Base-by-base conservation (phyloP, 148 eudicot species). In the Selenicereus undatus region DNA sequence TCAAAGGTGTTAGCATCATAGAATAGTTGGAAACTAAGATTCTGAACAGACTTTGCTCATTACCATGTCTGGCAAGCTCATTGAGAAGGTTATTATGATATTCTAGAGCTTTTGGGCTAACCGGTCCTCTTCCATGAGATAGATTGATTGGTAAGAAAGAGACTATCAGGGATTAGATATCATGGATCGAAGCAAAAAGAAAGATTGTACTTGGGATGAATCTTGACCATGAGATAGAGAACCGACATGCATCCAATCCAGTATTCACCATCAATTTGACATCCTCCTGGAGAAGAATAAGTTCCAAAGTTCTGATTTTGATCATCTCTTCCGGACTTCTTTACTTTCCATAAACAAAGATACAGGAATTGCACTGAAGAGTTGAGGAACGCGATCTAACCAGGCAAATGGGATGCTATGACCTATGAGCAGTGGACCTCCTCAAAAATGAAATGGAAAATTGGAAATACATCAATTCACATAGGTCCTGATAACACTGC, bases 181-280 rank as follows among this genome's bases (percentile, higher is more conserved):
- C 9, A 45, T 12, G 3, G 4, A 12, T 20, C 12, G 32, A 3
- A 8, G 71, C 3, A 14, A 22, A 7, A 45, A 45, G 50, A 26
- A 32, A 35, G 73, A 26, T 43, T 12, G n/a, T 85, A 88, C 90
- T 76, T 50, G 90, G 90, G 70, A 88, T 82, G 58, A 88, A 77
- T 68, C 90, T 82, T 36, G 88, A 62, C 90, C 90, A 88, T 84
- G 90, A 86, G 76, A 88, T 88, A 52, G 90, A 88, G 73, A 86
- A 77, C 77, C 88, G 84, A 48, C 81, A 88, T 51, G 87, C 87
- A 11, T 88, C 84, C 75, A 88, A 76, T 62, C 88, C 88, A 39
- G 88, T 81, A 11, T 84, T 82, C 35, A 58, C 84, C 83, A 85
- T 85, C 8, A 86, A 84, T 43, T 86, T 78, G 62, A 88, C 86